phyloP scores from a whole-genome alignment of 306 rosid species.

The Glycyrrhiza uralensis region DNA sequence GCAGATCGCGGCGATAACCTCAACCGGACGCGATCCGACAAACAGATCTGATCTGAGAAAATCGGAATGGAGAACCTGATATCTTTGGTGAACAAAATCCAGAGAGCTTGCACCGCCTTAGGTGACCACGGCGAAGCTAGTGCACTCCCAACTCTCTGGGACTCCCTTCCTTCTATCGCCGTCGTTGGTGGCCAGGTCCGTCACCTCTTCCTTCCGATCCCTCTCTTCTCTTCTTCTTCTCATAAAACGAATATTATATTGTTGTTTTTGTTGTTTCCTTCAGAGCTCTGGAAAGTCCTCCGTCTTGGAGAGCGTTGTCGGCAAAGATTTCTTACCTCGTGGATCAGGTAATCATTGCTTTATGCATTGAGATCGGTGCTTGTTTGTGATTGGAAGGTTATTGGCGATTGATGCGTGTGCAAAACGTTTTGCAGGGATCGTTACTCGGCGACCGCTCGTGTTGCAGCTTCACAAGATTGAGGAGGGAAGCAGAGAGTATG shows the following conservation, averaged over 20 bases:
- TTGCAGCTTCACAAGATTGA: constrained; percentile 84
- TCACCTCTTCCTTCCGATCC: constrained; percentile 28
- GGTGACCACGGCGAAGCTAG: constrained; percentile 91
- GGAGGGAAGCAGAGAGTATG: constrained; percentile 86
- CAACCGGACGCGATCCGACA: neutral
- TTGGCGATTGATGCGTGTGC: constrained; percentile 11
- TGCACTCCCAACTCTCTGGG: constrained; percentile 95
- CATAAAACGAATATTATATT: neutral
- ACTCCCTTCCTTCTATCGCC: constrained; percentile 89
- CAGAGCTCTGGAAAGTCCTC: constrained; percentile 98
- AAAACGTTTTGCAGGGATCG: constrained; percentile 64
- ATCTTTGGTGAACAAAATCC: constrained; percentile 87
- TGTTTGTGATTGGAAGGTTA: neutral
- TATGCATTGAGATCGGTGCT: neutral
- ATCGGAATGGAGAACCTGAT: constrained; percentile 76
- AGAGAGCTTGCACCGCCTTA: constrained; percentile 94
- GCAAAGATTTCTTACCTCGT: constrained; percentile 98
- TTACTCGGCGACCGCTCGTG: constrained; percentile 88
- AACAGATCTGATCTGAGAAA: constrained; percentile 20
- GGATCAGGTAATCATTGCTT: constrained; percentile 68
- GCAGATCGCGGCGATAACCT: neutral
- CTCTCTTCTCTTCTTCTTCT: constrained; percentile 14
- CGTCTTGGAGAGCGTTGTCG: constrained; percentile 90
- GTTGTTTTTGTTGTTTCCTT: neutral
- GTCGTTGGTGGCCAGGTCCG: constrained; percentile 99